These are phyloP conservation scores for Blastobotrys robertii DNA, from an alignment of 805 yeast species.

Conservation along the genomic window DNA sequence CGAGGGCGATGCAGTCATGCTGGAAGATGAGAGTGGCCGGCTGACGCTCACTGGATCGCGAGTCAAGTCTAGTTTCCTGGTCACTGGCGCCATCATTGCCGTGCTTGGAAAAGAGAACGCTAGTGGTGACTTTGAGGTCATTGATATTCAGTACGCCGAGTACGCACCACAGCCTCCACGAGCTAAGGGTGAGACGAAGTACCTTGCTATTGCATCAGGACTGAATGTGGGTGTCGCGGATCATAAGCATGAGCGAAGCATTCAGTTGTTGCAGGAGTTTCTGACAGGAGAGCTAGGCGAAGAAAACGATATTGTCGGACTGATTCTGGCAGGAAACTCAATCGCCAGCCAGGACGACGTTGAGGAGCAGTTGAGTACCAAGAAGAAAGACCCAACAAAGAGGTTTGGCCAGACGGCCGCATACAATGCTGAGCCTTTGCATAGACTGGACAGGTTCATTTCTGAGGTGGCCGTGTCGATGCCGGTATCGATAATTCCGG, in stretches of 20 bases:
- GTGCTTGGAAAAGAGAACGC: slow-evolving; percentile 76
- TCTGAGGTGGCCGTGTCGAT: slow-evolving; percentile 46
- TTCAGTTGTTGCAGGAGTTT: slow-evolving; percentile 55
- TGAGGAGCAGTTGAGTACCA: slow-evolving; percentile 5
- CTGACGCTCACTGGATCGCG: slow-evolving; percentile 58
- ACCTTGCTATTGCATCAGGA: slow-evolving; percentile 71
- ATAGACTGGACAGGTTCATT: slow-evolving; percentile 45
- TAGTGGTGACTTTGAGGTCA: slow-evolving; percentile 75
- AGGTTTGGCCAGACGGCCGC: slow-evolving; percentile 5
- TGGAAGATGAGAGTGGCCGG: slow-evolving; percentile 92
- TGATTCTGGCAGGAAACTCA: slow-evolving; percentile 70
- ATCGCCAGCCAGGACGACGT: slow-evolving; percentile 25
- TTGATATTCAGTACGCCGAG: slow-evolving; percentile 69
- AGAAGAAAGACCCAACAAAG: slow-evolving; percentile 16
- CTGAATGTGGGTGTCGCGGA: slow-evolving; percentile 41
- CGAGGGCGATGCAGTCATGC: slow-evolving; percentile 48
- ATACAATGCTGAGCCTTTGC: slow-evolving; percentile 20
- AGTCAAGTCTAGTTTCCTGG: slow-evolving; percentile 39
- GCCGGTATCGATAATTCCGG: slow-evolving; percentile 77
- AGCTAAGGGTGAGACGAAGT: slow-evolving; percentile 8
- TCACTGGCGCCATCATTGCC: slow-evolving; percentile 86
- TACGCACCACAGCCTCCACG: slow-evolving; percentile 42
- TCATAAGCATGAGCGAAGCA: slow-evolving; percentile 10
- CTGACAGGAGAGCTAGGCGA: slow-evolving; percentile 59
- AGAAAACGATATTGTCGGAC: slow-evolving; percentile 31